These are phyloP conservation scores for Pythium grandisporangium DNA, from an alignment of 352 stramenopile species.

Conservation along the genomic window DNA sequence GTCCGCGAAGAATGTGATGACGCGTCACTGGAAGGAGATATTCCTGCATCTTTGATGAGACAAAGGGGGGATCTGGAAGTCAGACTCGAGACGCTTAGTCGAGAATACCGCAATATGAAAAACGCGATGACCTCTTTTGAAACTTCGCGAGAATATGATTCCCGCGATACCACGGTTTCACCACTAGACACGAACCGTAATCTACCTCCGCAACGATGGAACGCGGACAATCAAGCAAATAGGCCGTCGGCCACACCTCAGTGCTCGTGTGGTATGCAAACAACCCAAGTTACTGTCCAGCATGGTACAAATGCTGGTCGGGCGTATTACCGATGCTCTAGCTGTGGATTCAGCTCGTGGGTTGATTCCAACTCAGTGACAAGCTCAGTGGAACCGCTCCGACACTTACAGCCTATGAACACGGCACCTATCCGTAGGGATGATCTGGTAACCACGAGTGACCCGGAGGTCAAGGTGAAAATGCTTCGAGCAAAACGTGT, in stretches of 20 bases:
- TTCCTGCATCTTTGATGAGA: constrained; percentile 39
- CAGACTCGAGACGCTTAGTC: constrained; percentile 49
- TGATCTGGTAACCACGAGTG: constrained; percentile 8
- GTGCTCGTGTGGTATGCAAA: constrained; percentile 64
- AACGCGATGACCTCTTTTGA: too few species aligned
- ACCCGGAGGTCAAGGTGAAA: constrained; percentile 49
- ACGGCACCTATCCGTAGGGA: too few species aligned
- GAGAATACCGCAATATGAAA: constrained; percentile 51
- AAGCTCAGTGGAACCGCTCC: too few species aligned
- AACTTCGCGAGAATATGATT: too few species aligned
- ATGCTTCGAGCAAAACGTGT: constrained; percentile 63
- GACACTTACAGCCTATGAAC: too few species aligned
- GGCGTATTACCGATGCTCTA: constrained; percentile 60
- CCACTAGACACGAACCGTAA: too few species aligned
- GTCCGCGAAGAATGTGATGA: constrained; percentile 79
- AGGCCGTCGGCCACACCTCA: too few species aligned
- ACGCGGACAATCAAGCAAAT: too few species aligned
- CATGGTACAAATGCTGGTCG: constrained; percentile 56
- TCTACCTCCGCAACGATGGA: too few species aligned
- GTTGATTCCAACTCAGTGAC: too few species aligned
- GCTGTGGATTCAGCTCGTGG: constrained; percentile 76
- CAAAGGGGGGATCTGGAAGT: constrained; percentile 35
- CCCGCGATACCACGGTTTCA: too few species aligned
- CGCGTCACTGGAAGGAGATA: constrained; percentile 66
- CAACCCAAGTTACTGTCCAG: constrained; percentile 44